These are phyloP conservation scores for Rhynchosporium agropyri DNA, from an alignment of 2,329 filamentous ascomycete species.

Conservation along the genomic window DNA sequence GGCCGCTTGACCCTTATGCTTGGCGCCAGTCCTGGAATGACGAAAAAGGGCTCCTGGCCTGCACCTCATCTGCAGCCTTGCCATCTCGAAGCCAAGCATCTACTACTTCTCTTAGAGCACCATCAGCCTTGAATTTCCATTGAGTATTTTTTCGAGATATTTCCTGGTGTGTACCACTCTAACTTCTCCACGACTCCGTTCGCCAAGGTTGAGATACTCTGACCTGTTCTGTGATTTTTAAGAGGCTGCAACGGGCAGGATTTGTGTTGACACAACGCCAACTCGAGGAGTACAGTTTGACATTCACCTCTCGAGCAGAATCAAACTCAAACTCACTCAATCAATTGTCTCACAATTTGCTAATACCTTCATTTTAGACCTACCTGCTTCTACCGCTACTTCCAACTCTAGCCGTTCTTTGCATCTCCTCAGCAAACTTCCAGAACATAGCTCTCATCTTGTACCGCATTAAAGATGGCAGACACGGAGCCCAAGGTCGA, in stretches of 20 bases:
- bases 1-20: conserved; percentile 9
- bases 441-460: not conserved
- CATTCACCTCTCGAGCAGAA: not conserved
- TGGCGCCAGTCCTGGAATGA: conserved; percentile 21
- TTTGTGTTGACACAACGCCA: not conserved
- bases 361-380: not conserved
- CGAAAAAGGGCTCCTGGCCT: conserved; percentile 14
- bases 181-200: not conserved
- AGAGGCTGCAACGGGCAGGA: conserved; percentile 5
- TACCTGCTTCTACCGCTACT: conserved; percentile 1
- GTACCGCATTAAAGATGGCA: conserved; percentile 34
- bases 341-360: not conserved
- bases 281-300: not conserved
- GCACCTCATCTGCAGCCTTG: conserved; percentile 21
- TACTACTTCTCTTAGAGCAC: not conserved
- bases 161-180: not conserved
- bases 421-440: conserved; percentile 6
- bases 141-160: not conserved
- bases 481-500: conserved; percentile 37
- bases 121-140: not conserved
- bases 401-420: conserved; percentile 4
- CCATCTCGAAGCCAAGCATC: not conserved
- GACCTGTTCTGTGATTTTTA: not conserved
- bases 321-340: not conserved
- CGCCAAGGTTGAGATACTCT: not conserved